Base-by-base conservation (phyloP, 768 basidiomycete genomes). In the Rhizopogon rudus region DNA sequence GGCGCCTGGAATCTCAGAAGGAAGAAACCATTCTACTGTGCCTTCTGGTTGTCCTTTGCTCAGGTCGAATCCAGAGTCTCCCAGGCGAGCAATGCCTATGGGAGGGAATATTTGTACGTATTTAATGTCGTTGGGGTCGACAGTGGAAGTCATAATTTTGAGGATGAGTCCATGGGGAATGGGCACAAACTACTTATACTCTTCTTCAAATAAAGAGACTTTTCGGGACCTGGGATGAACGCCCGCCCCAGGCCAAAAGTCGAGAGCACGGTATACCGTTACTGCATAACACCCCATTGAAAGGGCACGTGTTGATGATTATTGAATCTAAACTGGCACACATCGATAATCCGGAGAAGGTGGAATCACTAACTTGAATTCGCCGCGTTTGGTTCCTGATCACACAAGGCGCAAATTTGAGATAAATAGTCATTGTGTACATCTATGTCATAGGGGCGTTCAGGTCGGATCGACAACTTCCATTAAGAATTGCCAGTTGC, bases 1-100 rank as follows among this genome's bases (percentile, higher is more conserved):
- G 49, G 55, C 49, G 3, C 66, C 65, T 51, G 70, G 70, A 28
- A 70, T 57, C 52, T 71, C 70, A 12, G 70, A 66, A 14, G 63
- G 62, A 46, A 63, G 61, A 54, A 65, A 65, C 25, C 45, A 60
- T 43, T 61, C 48, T 16, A 59, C 50, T 2, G 53, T 44, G 42
- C 52, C 49, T 29, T 58, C 35, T 41, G 52, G 39, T 1, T 43
- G 43, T 16, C 61, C 54, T 7, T 33, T 51, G 40, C 46, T 59
- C 13, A 55, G 45, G 39, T 55, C 44, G 40, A 55, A 55, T 3
- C 62, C 56, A 50, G 69, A 71, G 58, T 72, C 67, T 4, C 72
- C 72, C 17, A 71, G 61, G 22, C 71, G 70, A 14, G 70, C 70
- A 22, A 73, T 61, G 35, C 66, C 72, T 40, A 73, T 64, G 40